Evolutionary conservation across 2,329 filamentous ascomycete species (phyloP), one percentile per base, ranked within the genome.

Genomic region (Alternaria infectoria): DNA sequence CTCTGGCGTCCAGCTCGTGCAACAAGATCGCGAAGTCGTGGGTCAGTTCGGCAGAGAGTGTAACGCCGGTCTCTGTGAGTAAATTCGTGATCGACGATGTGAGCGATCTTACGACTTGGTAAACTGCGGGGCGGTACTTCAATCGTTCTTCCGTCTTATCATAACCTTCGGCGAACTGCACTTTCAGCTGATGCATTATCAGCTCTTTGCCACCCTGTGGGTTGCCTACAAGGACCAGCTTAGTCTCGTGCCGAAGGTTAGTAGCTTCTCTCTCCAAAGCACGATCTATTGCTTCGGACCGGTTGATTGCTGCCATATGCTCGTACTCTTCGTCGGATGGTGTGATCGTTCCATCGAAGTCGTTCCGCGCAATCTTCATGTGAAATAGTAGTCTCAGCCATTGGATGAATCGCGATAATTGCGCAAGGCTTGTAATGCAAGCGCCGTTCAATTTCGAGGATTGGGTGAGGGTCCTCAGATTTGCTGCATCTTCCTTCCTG

Each of bases 181-280:
- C 73, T 40, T 78, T 78, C 66, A 79, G 75, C 57, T 79, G 77
- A 32, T 76, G 71, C 75, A 78, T 78, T 45, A 79, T 73, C 17
- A 79, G 68, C 15, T 79, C 75, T 47, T 78, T 78, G 15, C 76
- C 76, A 52, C 74, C 76, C 56, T 73, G 72, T 17, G 52, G 26
- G 19, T 68, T 62, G 43, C 77, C 77, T 54, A 76, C 69, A 15
- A 79, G 66, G 36, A 79, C 69, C 8, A 79, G 68, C 54, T 79
- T 79, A 3, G 75, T 78, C 56, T 79, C 76, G 21, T 74, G 71
- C 13, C 73, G 71, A 23, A 78, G 70, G 28, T 64, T 69, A 26
- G 71, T 74, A 6, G 75, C 77, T 57, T 78, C 77, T 63, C 76
- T 70, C 61, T 78, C 71, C 13, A 79, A 58, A 13, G 69, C 67